Evolutionary conservation across 2,329 filamentous ascomycete genomes (phyloP).

Genomic region (Lasiodiplodia gonubiensis): DNA sequence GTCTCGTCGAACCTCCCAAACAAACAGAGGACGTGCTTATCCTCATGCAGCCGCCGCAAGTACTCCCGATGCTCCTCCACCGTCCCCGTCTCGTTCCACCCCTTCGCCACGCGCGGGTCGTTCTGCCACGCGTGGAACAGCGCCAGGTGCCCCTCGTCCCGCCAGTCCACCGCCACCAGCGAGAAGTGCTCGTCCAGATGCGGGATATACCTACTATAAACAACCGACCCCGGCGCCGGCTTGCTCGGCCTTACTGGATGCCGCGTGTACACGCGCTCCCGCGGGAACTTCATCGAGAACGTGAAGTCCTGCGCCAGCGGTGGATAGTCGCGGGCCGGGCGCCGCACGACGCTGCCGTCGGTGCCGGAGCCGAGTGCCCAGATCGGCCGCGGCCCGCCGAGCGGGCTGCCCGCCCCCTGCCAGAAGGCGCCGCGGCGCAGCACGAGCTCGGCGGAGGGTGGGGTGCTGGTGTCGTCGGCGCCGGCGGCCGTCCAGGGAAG

Average conservation of each 20-base stretch:
- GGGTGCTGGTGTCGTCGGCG: conserved; percentile 34
- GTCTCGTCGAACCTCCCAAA: conserved; percentile 74
- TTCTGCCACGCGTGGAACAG: conserved; percentile 85
- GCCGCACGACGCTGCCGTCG: too few species aligned
- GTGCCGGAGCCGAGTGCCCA: conserved; percentile 36
- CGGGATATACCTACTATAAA: conserved; percentile 81
- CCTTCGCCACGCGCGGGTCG: conserved; percentile 77
- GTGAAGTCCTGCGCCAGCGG: conserved; percentile 50
- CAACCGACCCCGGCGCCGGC: conserved; percentile 70
- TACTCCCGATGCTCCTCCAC: conserved; percentile 77
- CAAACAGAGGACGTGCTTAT: conserved; percentile 73
- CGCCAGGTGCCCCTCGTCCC: conserved; percentile 66
- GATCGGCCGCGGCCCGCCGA: conserved; percentile 50
- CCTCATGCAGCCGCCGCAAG: conserved; percentile 69
- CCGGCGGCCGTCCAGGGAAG: conserved; percentile 39
- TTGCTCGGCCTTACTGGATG: conserved; percentile 76
- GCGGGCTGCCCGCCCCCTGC: conserved; percentile 52
- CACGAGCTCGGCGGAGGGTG: conserved; percentile 52
- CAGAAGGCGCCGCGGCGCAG: conserved; percentile 57
- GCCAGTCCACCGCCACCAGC: conserved; percentile 73
- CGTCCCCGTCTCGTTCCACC: conserved; percentile 80
- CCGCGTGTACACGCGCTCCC: conserved; percentile 62
- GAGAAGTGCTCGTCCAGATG: conserved; percentile 78
- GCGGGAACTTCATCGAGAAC: conserved; percentile 53
- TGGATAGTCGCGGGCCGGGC: too few species aligned